phyloP scores from a whole-genome alignment of 2,329 filamentous ascomycete genomes.

The Scytalidium sp. region DNA sequence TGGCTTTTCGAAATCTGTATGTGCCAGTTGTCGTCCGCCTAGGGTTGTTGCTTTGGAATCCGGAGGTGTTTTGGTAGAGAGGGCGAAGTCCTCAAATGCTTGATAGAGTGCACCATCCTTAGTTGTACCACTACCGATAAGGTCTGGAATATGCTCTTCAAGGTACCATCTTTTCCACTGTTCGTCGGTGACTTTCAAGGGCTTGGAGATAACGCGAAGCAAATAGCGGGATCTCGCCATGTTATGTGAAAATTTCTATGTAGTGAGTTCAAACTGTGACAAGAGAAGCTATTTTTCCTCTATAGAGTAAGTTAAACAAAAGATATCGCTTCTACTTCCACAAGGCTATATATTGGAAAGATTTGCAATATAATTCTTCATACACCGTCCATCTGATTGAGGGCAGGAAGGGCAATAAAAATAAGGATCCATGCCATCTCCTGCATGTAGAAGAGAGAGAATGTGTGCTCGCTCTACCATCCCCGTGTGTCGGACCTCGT shows the following conservation, averaged over 20 bases:
- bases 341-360: slow-evolving; percentile 1
- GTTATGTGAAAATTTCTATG: slow-evolving; percentile 1
- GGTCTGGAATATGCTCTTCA: slow-evolving; percentile 9
- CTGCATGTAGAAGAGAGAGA: no score
- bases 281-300: no score
- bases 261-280: not conserved
- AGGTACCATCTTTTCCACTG: slow-evolving; percentile 10
- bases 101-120: no score
- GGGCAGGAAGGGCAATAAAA: no score
- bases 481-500: no score
- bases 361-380: slow-evolving; percentile 3
- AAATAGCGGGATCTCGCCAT: slow-evolving; percentile 4
- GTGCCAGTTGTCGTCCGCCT: no score
- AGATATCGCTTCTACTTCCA: no score
- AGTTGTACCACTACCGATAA: not conserved
- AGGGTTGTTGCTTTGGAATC: slow-evolving; percentile 5
- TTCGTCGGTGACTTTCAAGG: not conserved
- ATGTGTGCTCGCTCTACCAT: no score
- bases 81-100: no score
- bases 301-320: no score
- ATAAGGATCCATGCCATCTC: no score
- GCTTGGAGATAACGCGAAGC: slow-evolving; percentile 10
- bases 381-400: no score
- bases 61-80: slow-evolving; percentile 6
- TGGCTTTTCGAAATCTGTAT: not conserved